Conservation (phyloP, 2,329 filamentous ascomycete genomes). For the Fusarium bulbicola region DNA sequence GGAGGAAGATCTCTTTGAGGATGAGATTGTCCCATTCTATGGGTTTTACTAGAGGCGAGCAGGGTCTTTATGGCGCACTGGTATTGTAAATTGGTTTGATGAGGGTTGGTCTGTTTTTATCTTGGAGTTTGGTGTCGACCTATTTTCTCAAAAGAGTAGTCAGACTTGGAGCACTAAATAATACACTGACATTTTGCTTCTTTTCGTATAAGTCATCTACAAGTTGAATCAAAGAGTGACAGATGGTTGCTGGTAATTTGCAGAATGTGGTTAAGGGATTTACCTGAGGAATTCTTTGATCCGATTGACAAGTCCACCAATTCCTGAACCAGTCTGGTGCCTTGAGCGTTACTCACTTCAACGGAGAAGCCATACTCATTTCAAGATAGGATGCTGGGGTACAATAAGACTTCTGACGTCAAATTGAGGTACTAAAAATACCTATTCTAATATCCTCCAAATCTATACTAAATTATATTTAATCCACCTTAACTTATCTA, state of each 20-base stretch:
- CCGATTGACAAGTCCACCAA: background rate
- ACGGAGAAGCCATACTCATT: accelerated
- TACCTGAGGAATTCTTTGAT: no score
- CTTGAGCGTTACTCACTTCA: accelerated
- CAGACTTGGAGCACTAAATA: background rate
- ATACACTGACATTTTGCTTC: background rate
- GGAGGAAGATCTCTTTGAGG: accelerated
- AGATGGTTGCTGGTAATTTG: no score
- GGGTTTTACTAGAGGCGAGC: background rate
- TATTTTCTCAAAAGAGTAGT: background rate
- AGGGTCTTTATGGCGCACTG: no score
- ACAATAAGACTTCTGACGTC: no score
- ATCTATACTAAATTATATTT: no score
- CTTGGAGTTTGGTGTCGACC: background rate
- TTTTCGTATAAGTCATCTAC: accelerated
- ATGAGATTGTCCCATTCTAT: background rate
- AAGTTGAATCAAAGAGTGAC: accelerated
- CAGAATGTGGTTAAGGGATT: no score
- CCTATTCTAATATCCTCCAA: no score
- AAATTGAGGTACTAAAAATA: no score
- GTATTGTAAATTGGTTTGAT: accelerated
- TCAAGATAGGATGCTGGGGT: background rate
- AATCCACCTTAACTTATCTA: no score
- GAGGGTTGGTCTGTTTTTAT: accelerated
- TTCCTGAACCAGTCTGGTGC: background rate